These are phyloP conservation scores for Tolypocladium ophioglossoides DNA, from an alignment of 2,329 filamentous ascomycete species.

Conservation along the genomic window DNA sequence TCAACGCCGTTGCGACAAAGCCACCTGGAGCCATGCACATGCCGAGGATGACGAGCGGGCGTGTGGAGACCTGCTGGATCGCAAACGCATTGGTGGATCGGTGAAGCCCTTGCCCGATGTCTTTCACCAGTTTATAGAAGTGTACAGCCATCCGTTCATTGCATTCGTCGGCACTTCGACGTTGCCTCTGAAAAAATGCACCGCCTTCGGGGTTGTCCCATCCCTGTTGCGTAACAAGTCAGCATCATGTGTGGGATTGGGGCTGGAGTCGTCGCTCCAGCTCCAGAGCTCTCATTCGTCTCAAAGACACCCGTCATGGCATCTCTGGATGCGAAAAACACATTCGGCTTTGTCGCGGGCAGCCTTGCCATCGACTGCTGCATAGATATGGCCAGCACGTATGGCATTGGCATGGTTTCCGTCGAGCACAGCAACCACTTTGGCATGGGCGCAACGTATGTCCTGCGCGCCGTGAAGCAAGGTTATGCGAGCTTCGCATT, in stretches of 20 bases:
- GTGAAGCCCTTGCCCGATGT: slow-evolving; percentile 32
- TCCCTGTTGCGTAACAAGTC: not conserved
- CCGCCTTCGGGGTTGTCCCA: not conserved
- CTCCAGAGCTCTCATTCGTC: too few relatives aligned
- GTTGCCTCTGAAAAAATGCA: not conserved
- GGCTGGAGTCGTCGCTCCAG: too few relatives aligned
- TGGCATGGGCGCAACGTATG: too few relatives aligned
- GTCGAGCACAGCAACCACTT: too few relatives aligned
- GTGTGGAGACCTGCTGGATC: slow-evolving; percentile 2
- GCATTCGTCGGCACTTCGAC: not conserved
- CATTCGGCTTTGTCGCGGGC: too few relatives aligned
- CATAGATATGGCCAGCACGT: too few relatives aligned
- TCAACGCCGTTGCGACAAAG: slow-evolving; percentile 29
- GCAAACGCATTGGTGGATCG: slow-evolving; percentile 18
- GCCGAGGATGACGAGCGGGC: slow-evolving; percentile 29
- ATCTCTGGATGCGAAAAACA: too few relatives aligned
- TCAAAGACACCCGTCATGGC: too few relatives aligned
- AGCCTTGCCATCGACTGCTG: too few relatives aligned
- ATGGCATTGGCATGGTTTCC: too few relatives aligned
- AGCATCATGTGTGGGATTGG: not conserved
- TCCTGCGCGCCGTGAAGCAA: too few relatives aligned
- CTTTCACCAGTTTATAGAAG: slow-evolving; percentile 30
- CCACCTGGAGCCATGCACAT: slow-evolving; percentile 47
- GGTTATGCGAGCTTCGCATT: too few relatives aligned
- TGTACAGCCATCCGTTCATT: not conserved